Evolutionary conservation across 805 yeast species (phyloP), one percentile per base, ranked within the genome.

Genomic region (Priceomyces medius): DNA sequence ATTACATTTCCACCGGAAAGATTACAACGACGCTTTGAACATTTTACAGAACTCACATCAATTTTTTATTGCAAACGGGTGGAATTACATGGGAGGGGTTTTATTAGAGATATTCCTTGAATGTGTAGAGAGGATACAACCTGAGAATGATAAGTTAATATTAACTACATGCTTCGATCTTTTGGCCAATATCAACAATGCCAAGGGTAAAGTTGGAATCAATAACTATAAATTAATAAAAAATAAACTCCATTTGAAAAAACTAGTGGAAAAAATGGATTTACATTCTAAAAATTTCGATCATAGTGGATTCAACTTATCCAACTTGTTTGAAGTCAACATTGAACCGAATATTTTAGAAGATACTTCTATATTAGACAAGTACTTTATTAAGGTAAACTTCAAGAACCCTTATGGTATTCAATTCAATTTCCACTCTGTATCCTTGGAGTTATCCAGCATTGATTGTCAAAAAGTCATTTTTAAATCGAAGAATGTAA

Each of bases 71-170:
- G 62, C 72, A 14, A 78, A 81, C 35, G 88, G 89, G 1, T 90
- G 97, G 97, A 76, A 76, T 38, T 60, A 66, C 34, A 78, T 88
- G 54, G 86, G 95, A 1, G 73, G 79, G 4, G 63, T 74, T n/a
- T 61, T 91, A 13, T 68, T 88, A 28, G 80, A 79, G 49, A 67
- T 82, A 1, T 88, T 83, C 54, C 73, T 86, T 20, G 79, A 80
- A 29, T 88, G 96, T 51, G 68, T 89, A 27, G 78, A 77, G 45
- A 64, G 74, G 20, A 19, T 48, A 60, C 35, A 54, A 49, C 41
- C 53, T 4, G 46, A 52, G 9, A 53, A 61, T 2, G 41, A 48
- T 5, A 54, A 61, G 26, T 52, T 64, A n/a, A 48, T 76, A 7
- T 43, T 73, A 8, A 53, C 51, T 2, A 65, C 79, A 0, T 72